These are phyloP conservation scores for Radiomyces spectabilis DNA, from an alignment of 192 early-diverging fungal species.

Conservation along the genomic window DNA sequence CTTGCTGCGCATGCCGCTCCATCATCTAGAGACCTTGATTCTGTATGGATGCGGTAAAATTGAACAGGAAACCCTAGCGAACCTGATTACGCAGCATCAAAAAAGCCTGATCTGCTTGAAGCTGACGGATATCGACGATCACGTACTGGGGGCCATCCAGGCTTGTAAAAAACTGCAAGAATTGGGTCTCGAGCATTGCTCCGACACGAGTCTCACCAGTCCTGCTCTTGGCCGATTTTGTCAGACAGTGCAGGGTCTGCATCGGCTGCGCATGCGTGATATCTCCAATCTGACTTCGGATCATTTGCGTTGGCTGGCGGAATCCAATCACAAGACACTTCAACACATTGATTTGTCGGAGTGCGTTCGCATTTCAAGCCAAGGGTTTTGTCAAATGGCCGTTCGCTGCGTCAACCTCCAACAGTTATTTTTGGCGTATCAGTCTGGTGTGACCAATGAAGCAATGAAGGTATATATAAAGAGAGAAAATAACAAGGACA, in stretches of 20 bases:
- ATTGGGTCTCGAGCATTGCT: constrained; percentile 24
- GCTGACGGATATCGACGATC: constrained; percentile 24
- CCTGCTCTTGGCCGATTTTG: constrained; percentile 12
- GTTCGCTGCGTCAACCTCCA: not conserved
- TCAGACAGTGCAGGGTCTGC: not conserved
- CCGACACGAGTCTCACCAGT: constrained; percentile 7
- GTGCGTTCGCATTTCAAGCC: constrained; percentile 9
- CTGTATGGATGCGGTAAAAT: constrained; percentile 25
- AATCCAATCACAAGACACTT: not conserved
- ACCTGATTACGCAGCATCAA: constrained; percentile 9
- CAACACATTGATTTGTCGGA: constrained; percentile 21
- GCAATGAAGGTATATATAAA: constrained; percentile 9
- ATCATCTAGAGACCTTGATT: constrained; percentile 11
- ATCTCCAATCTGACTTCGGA: constrained; percentile 19
- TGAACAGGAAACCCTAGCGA: constrained; percentile 3
- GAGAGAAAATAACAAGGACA: not conserved
- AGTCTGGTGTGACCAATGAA: constrained; percentile 12
- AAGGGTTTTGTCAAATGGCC: constrained; percentile 7
- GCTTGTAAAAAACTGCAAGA: constrained; percentile 4
- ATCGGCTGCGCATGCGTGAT: constrained; percentile 17
- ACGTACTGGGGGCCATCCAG: constrained; percentile 13
- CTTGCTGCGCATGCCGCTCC: constrained; percentile 2
- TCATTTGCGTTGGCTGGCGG: constrained; percentile 5
- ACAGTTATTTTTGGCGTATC: constrained; percentile 17
- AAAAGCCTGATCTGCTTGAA: constrained; percentile 9